phyloP scores from a whole-genome alignment of 2,329 filamentous ascomycete species.

The Diplocarpon mali region DNA sequence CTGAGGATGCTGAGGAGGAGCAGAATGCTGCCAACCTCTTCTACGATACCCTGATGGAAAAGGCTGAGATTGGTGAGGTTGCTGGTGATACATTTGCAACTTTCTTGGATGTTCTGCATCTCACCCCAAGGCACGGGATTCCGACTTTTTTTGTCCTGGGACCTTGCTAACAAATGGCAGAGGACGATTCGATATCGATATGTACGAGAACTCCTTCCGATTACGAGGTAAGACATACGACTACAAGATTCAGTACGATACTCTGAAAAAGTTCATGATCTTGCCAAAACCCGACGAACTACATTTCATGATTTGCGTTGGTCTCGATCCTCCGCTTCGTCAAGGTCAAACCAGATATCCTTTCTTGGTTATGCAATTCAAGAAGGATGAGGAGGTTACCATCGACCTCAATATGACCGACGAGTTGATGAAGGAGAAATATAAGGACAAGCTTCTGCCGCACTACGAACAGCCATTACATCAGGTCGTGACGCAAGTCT shows the following conservation, averaged over 20 bases:
- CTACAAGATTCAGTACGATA: slow-evolving; percentile 98
- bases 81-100: slow-evolving; percentile 98
- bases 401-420: slow-evolving; percentile 95
- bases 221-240: slow-evolving; percentile 98
- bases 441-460: slow-evolving; percentile 77
- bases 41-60: slow-evolving; percentile 95
- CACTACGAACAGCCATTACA: slow-evolving; percentile 93
- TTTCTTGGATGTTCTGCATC: slow-evolving; percentile 91
- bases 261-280: slow-evolving; percentile 98
- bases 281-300: slow-evolving; percentile 97
- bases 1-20: slow-evolving; percentile 55
- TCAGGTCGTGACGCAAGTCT: slow-evolving; percentile 89
- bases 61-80: slow-evolving; percentile 97
- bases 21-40: slow-evolving; percentile 96
- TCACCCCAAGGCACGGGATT: slow-evolving; percentile 68
- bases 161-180: slow-evolving; percentile 36
- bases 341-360: slow-evolving; percentile 97
- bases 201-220: slow-evolving; percentile 97
- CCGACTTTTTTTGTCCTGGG: background rate
- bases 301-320: slow-evolving; percentile 89
- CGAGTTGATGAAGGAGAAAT: slow-evolving; percentile 71
- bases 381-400: slow-evolving; percentile 93
- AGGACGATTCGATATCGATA: slow-evolving; percentile 98
- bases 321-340: slow-evolving; percentile 85
- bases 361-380: slow-evolving; percentile 98